A percentile compares a stretch with the other conserved stretches of the same genome.
Evolutionary conservation across 371 early-diverging fungal species (phyloP).

Genomic region (Capillidium rhysosporum): DNA sequence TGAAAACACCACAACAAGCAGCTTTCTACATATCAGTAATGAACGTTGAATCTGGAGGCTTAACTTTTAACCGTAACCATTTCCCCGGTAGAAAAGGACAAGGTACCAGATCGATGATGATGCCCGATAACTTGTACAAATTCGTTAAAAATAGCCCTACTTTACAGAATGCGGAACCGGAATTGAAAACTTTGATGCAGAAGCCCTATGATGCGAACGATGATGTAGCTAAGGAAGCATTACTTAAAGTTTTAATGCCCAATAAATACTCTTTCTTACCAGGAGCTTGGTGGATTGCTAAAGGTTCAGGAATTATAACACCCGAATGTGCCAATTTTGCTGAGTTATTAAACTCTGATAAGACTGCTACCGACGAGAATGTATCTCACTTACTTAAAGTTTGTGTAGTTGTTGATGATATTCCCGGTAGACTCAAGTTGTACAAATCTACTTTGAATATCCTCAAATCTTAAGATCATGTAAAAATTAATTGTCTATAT

Average conservation of each 20-base stretch:
- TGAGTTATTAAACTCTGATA: no score
- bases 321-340: background rate
- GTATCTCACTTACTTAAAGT: no score
- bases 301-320: background rate
- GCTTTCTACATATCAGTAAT: background rate
- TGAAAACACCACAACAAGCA: background rate
- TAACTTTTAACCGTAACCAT: background rate
- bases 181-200: background rate
- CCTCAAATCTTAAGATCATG: no score
- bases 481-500: no score
- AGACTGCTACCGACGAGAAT: no score
- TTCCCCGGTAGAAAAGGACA: background rate
- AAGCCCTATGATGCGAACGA: background rate
- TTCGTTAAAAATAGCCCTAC: background rate
- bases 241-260: background rate
- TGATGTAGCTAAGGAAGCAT: background rate
- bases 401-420: no score
- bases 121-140: background rate
- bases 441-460: no score
- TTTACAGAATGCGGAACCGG: background rate
- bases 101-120: slow-evolving; percentile 3
- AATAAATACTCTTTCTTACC: background rate
- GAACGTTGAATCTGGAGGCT: background rate
- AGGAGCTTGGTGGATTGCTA: slow-evolving; percentile 5
- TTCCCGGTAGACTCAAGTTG: no score